Conservation (phyloP, 2,329 filamentous ascomycete species). For the Cadophora sp. region DNA sequence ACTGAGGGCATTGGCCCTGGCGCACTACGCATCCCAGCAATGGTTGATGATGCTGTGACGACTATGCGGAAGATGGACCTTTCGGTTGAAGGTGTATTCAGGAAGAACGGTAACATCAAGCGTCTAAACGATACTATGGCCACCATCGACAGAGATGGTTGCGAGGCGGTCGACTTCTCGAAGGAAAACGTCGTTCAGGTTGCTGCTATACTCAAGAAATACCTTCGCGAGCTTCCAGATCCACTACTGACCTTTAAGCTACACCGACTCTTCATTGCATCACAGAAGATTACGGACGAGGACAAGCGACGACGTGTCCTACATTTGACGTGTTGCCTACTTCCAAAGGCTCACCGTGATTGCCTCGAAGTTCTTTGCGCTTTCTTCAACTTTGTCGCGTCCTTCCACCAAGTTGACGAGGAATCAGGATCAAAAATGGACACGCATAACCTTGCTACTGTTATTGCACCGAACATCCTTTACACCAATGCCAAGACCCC, state of each 20-base stretch:
- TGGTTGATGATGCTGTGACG: constrained; percentile 92
- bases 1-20: constrained; percentile 95
- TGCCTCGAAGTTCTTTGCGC: constrained; percentile 94
- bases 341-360: constrained; percentile 92
- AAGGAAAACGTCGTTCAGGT: constrained; percentile 92
- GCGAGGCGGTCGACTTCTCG: constrained; percentile 83
- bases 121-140: constrained; percentile 87
- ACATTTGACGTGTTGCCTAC: constrained; percentile 88
- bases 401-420: constrained; percentile 96
- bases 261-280: constrained; percentile 87
- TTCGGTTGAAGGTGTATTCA: constrained; percentile 97
- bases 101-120: constrained; percentile 99
- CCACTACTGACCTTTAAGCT: constrained; percentile 95
- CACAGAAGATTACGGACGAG: constrained; percentile 84
- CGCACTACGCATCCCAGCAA: constrained; percentile 85
- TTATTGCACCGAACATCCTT: constrained; percentile 95
- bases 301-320: constrained; percentile 84
- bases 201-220: constrained; percentile 92
- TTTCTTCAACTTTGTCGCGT: constrained; percentile 97
- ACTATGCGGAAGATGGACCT: constrained; percentile 99
- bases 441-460: constrained; percentile 94
- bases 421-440: constrained; percentile 99
- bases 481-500: constrained; percentile 71
- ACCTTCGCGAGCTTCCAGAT: constrained; percentile 91
- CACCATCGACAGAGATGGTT: constrained; percentile 83